Percentiles rank a stretch among this genome's conserved stretches.
phyloP scores from a whole-genome alignment of 2,329 filamentous ascomycete genomes.

The Calonectria naviculata region DNA sequence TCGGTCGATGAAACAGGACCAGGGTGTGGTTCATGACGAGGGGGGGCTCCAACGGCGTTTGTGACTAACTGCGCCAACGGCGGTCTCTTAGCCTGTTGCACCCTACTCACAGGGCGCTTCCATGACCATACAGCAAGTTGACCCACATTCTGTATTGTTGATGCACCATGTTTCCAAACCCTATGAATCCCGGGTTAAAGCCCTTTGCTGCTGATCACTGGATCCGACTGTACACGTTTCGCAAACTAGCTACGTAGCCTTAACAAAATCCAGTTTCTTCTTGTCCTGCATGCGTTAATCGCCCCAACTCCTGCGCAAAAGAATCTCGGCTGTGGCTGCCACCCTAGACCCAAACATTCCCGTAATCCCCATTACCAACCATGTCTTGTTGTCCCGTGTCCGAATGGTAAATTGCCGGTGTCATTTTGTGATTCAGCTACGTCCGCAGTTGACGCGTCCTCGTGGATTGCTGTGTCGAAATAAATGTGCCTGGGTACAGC shows the following conservation, averaged over 20 bases:
- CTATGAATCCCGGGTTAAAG: not conserved
- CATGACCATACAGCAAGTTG: not conserved
- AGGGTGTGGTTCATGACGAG: conserved; percentile 18
- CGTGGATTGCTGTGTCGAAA: conserved; percentile 18
- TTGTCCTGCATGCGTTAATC: not conserved
- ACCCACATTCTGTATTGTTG: not conserved
- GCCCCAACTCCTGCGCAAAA: not conserved
- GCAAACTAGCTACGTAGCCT: not conserved
- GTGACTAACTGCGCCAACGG: conserved; percentile 28
- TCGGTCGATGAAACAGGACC: conserved; percentile 25
- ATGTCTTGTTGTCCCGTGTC: not conserved
- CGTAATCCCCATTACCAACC: not conserved
- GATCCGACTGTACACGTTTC: not conserved
- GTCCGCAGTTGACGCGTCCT: conserved; percentile 9
- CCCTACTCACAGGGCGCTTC: conserved; percentile 17
- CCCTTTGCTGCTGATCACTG: conserved; percentile 3
- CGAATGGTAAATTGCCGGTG: not conserved
- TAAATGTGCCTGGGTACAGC: conserved; percentile 16
- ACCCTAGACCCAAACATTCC: conserved; percentile 4
- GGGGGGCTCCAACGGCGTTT: conserved; percentile 23
- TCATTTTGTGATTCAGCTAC: not conserved
- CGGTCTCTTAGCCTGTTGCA: conserved; percentile 22
- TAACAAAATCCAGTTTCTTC: not conserved
- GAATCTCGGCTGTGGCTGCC: not conserved
- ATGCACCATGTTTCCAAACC: not conserved